Evolutionary conservation across 495 filamentous ascomycete species (phyloP).

Genomic region (Baudoinia panamericana): DNA sequence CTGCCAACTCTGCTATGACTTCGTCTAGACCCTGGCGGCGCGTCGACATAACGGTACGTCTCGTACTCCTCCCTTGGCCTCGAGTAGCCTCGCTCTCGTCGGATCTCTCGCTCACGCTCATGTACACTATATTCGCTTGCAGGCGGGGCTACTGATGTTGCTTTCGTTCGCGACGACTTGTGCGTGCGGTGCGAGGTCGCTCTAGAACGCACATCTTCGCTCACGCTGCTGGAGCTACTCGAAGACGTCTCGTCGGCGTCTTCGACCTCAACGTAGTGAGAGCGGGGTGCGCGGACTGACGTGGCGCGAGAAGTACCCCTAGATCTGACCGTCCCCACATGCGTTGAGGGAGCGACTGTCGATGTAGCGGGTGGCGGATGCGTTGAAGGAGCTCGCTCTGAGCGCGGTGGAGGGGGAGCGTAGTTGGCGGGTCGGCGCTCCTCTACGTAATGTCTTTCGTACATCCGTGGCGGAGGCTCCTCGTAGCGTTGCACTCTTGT

Average conservation of each 20-base stretch:
- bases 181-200: constrained; percentile 9
- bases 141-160: background rate
- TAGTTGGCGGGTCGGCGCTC: constrained; percentile 15
- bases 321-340: constrained; percentile 1
- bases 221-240: background rate
- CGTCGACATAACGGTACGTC: constrained; percentile 28
- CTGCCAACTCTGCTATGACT: constrained; percentile 16
- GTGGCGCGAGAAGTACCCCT: constrained; percentile 13
- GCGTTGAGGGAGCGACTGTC: constrained; percentile 2
- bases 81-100: constrained; percentile 22
- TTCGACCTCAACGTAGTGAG: constrained; percentile 29
- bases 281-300: constrained; percentile 1
- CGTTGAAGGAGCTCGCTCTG: too few species aligned
- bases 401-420: constrained; percentile 24
- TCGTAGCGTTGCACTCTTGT: constrained; percentile 9
- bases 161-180: constrained; percentile 3
- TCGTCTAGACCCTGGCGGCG: constrained; percentile 15
- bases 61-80: constrained; percentile 24
- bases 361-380: constrained; percentile 19
- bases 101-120: constrained; percentile 22
- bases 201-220: constrained; percentile 3
- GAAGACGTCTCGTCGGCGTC: constrained; percentile 9
- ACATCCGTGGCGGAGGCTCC: constrained; percentile 4
- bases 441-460: constrained; percentile 21
- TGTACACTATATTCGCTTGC: constrained; percentile 21